Evolutionary conservation across 1,284 basidiomycete genomes (phyloP), one percentile per base, ranked within the genome.

Genomic region (Thelephora terrestris): DNA sequence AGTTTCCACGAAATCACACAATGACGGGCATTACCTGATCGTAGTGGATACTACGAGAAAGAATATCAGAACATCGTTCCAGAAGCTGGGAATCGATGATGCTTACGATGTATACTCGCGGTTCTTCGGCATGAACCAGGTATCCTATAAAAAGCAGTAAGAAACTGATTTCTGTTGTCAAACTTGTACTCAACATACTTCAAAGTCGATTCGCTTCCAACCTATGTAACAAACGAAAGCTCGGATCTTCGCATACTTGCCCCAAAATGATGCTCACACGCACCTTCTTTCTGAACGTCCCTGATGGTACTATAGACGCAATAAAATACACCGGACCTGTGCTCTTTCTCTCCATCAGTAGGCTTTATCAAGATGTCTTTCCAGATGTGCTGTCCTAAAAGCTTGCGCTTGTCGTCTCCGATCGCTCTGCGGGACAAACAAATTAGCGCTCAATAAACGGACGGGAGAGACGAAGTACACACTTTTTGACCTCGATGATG

Each of bases 351-450:
- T 34, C 75, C 71, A 0, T 55, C 46, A 2, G 52, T 59, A 0
- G 81, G 75, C 0, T 63, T 62, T 29, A 55, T 59, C 17, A 84
- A 61, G 47, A 85, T 70, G 37, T 76, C 69, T 14, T 55, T 52
- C 83, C 84, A 86, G 25, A 68, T 66, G 55, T 87, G 84, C 55
- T 75, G 75, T 36, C 84, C 84, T 7, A 86, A 68, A 3, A 87
- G 58, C 16, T 71, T 64, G 45, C 73, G 69, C 36, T 69, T 47
- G 1, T 56, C 46, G 43, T 62, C 69, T 1, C 59, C 53, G 7
- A 73, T 70, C 21, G 39, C 25, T 42, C 39, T 42, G 39, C 18
- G 20, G 35, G n/a, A 5, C 39, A n/a, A 21, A 25, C 21, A 42
- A 20, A 42, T 21, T 12, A 10, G 25, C 5, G 25, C 12, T 32